Conservation (phyloP, 1,139 yeast genomes). For the Pichia norvegensis region DNA sequence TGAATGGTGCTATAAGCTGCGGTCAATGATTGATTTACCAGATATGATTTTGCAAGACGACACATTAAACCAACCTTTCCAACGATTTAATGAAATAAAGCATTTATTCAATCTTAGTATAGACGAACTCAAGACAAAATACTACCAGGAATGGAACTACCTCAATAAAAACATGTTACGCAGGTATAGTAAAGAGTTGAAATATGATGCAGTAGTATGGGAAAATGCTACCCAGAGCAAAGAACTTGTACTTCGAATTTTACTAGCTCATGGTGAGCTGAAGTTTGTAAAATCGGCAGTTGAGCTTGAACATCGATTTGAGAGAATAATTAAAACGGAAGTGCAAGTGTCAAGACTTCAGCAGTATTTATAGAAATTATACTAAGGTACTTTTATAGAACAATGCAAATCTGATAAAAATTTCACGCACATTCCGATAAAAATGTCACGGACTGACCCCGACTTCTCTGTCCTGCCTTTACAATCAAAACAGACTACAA, state of each 20-base stretch:
- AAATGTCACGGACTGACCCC: neutral
- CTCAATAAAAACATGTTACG: constrained; percentile 17
- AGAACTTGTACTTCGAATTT: constrained; percentile 20
- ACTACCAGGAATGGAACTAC: constrained; percentile 20
- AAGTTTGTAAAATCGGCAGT: constrained; percentile 20
- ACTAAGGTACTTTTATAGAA: neutral
- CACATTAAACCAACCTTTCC: constrained; percentile 18
- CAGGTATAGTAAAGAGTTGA: constrained; percentile 12
- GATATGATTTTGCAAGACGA: constrained; percentile 19
- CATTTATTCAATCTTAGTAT: constrained; percentile 13
- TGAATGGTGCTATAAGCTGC: constrained; percentile 26
- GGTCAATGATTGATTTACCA: constrained; percentile 22
- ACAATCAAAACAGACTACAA: neutral
- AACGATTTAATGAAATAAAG: constrained; percentile 17
- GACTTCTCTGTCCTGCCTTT: neutral
- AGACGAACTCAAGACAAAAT: constrained; percentile 14
- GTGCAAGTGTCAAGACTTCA: constrained; percentile 16
- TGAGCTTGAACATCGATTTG: constrained; percentile 25
- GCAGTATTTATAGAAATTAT: neutral
- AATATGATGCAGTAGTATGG: constrained; percentile 10
- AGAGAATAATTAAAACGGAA: constrained; percentile 23
- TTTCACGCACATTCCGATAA: neutral
- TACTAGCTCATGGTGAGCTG: constrained; percentile 22
- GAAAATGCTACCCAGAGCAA: constrained; percentile 13
- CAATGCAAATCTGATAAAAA: neutral